phyloP scores from a whole-genome alignment of 495 filamentous ascomycete genomes.

The Penicillium odoratum region DNA sequence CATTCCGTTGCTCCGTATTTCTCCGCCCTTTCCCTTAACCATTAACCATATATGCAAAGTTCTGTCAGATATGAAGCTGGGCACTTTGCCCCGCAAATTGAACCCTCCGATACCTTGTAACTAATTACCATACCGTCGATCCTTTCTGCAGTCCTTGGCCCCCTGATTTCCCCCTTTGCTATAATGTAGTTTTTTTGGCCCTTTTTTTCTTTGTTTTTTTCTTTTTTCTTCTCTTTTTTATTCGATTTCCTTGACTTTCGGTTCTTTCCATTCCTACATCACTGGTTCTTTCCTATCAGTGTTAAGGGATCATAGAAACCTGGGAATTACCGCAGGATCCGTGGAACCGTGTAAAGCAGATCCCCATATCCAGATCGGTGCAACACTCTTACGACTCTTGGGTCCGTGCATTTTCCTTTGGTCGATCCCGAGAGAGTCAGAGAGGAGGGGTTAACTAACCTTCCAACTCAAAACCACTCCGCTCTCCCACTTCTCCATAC shows the following conservation, averaged over 20 bases:
- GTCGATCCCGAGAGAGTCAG: slow-evolving; percentile 40
- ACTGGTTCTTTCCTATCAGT: too few relatives aligned
- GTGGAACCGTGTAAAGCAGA: slow-evolving; percentile 35
- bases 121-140: slow-evolving; percentile 1
- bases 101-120: slow-evolving; percentile 7
- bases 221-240: too few relatives aligned
- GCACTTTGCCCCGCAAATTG: slow-evolving; percentile 8
- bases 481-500: slow-evolving; percentile 33
- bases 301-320: slow-evolving; percentile 12
- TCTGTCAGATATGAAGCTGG: slow-evolving; percentile 3
- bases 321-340: slow-evolving; percentile 37
- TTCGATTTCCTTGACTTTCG: too few relatives aligned
- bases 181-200: background rate
- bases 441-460: slow-evolving; percentile 31
- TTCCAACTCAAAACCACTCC: slow-evolving; percentile 33
- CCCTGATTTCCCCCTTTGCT: slow-evolving; percentile 6
- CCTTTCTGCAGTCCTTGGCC: slow-evolving; percentile 10
- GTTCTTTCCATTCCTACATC: too few relatives aligned
- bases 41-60: slow-evolving; percentile 9
- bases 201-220: slow-evolving; percentile 1
- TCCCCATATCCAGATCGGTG: slow-evolving; percentile 34
- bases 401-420: slow-evolving; percentile 37
- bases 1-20: slow-evolving; percentile 5
- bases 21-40: background rate
- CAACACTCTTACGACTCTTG: slow-evolving; percentile 28